Conservation (phyloP, 345 rosid species). For the Microcos paniculata region DNA sequence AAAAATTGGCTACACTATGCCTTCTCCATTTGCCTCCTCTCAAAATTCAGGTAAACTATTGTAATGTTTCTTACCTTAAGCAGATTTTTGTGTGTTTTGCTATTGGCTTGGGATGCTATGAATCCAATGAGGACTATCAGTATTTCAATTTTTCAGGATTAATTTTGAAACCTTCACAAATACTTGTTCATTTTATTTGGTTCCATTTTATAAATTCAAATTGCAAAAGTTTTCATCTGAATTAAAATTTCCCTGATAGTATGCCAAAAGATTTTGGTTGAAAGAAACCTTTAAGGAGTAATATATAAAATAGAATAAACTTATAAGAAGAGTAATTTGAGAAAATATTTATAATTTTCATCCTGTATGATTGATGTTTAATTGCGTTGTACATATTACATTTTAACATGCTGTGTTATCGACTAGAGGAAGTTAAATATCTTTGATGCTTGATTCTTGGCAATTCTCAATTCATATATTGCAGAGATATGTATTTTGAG, state of each 20-base stretch:
- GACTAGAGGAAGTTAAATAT: neutral
- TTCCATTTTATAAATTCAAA: too few relatives aligned
- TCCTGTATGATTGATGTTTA: neutral
- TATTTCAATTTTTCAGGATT: neutral
- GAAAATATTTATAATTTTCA: too few relatives aligned
- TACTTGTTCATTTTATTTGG: too few relatives aligned
- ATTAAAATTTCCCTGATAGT: too few relatives aligned
- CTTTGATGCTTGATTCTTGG: neutral
- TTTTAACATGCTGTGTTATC: neutral
- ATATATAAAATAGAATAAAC: too few relatives aligned
- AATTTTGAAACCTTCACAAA: too few relatives aligned
- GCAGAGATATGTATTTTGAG: neutral
- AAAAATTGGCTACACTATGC: conserved; percentile 54
- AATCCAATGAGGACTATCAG: neutral
- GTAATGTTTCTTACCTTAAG: neutral
- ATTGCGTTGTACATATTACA: neutral
- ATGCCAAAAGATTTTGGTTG: too few relatives aligned
- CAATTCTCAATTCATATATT: neutral
- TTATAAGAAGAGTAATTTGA: too few relatives aligned
- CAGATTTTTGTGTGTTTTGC: neutral
- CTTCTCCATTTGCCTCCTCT: conserved; percentile 80
- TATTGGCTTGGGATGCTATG: neutral
- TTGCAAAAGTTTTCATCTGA: too few relatives aligned
- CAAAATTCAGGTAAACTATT: conserved; percentile 76
- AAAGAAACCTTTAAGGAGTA: too few relatives aligned